Conservation (phyloP, 2,329 filamentous ascomycete species). For the Fusarium sp. region DNA sequence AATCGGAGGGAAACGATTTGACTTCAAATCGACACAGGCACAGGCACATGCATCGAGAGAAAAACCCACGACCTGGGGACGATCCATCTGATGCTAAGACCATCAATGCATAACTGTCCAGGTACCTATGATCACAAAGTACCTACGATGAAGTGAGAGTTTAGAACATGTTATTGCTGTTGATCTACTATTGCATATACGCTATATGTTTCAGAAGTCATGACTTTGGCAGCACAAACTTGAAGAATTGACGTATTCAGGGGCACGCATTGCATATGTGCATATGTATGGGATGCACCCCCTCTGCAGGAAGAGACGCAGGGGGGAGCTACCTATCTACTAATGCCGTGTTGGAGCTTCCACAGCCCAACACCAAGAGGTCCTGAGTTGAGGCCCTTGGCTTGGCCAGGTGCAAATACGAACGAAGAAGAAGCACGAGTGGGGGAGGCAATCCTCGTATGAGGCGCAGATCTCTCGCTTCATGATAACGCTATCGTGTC, state of each 20-base stretch:
- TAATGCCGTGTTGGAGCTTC: constrained; percentile 39
- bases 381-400: neutral
- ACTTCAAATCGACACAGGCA: constrained; percentile 12
- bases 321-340: constrained; percentile 28
- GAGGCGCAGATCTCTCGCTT: constrained; percentile 36
- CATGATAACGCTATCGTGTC: constrained; percentile 19
- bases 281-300: constrained; percentile 16
- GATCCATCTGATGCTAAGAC: constrained; percentile 45
- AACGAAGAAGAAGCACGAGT: constrained; percentile 42
- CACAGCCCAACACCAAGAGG: constrained; percentile 2
- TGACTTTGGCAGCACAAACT: constrained; percentile 11
- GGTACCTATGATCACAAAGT: neutral
- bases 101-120: neutral
- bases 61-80: constrained; percentile 42
- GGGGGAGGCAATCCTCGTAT: constrained; percentile 32
- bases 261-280: constrained; percentile 27
- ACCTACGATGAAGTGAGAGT: no score
- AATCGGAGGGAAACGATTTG: constrained; percentile 6
- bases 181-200: neutral
- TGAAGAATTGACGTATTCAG: constrained; percentile 19
- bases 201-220: constrained; percentile 14
- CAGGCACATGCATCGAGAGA: constrained; percentile 9
- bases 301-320: constrained; percentile 16
- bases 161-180: neutral
- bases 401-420: constrained; percentile 4